Evolutionary conservation across 73 alveolate genomes (phyloP).

Genomic region (Paraurostyla sp.): DNA sequence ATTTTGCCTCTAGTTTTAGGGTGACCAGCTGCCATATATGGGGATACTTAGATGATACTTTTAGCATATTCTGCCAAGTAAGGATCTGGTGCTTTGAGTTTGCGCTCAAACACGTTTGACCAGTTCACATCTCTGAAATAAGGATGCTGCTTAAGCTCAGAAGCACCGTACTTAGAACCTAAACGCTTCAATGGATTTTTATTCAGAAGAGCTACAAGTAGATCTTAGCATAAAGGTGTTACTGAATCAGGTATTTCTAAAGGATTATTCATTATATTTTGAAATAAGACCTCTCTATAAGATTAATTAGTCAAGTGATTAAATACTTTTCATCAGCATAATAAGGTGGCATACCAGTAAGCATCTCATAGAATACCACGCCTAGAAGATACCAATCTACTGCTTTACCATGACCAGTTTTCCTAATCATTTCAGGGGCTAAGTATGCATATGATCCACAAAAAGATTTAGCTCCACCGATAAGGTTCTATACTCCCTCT

Average conservation of each 20-base stretch:
- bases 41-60: constrained; percentile 39
- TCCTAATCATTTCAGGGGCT: constrained; percentile 93
- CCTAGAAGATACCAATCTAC: constrained; percentile 95
- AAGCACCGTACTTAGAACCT: constrained; percentile 83
- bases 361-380: constrained; percentile 91
- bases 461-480: constrained; percentile 89
- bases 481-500: constrained; percentile 91
- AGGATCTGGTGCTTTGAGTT: constrained; percentile 44
- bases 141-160: constrained; percentile 76
- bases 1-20: constrained; percentile 46
- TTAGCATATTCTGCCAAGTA: constrained; percentile 58
- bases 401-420: constrained; percentile 93
- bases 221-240: constrained; percentile 39
- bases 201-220: constrained; percentile 62
- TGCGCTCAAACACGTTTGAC: constrained; percentile 65
- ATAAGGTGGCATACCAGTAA: constrained; percentile 93
- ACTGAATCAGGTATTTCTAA: constrained; percentile 58
- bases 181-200: constrained; percentile 72
- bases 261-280: constrained; percentile 60
- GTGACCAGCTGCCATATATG: constrained; percentile 65
- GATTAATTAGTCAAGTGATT: background rate
- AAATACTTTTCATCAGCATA: constrained; percentile 76
- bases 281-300: constrained; percentile 50
- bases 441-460: constrained; percentile 93
- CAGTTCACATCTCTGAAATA: constrained; percentile 82